These are phyloP conservation scores for Plasmodium reichenowi DNA, from an alignment of 169 alveolate species.

Conservation along the genomic window DNA sequence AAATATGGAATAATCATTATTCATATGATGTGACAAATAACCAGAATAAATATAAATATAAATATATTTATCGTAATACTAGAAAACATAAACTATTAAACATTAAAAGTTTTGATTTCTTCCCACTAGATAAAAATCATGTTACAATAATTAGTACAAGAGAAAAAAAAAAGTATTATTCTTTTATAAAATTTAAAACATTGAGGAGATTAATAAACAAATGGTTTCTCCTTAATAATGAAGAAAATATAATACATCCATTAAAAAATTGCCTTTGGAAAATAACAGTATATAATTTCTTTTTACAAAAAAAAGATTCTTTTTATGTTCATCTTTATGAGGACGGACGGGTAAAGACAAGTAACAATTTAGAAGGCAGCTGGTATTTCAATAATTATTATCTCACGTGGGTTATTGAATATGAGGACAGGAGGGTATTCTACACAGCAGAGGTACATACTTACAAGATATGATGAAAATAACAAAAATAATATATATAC, in stretches of 20 bases:
- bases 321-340: conserved; percentile 43
- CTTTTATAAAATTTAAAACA: background rate
- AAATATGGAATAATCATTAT: too few species aligned
- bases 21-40: too few species aligned
- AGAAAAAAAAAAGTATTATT: background rate
- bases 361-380: conserved; percentile 17
- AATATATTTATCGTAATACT: too few species aligned
- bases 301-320: conserved; percentile 26
- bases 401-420: conserved; percentile 35
- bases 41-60: too few species aligned
- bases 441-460: conserved; percentile 59
- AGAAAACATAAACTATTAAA: too few species aligned
- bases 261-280: conserved; percentile 57
- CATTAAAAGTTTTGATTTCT: too few species aligned
- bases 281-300: conserved; percentile 39
- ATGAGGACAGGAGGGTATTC: conserved; percentile 11
- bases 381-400: conserved; percentile 51
- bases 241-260: conserved; percentile 20
- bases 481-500: background rate
- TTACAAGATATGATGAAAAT: background rate
- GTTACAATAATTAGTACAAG: background rate
- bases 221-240: background rate
- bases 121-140: too few species aligned
- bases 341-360: conserved; percentile 17
- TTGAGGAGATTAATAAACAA: conserved; percentile 6